phyloP scores from a whole-genome alignment of 805 yeast genomes.

The Hanseniaspora thailandica region DNA sequence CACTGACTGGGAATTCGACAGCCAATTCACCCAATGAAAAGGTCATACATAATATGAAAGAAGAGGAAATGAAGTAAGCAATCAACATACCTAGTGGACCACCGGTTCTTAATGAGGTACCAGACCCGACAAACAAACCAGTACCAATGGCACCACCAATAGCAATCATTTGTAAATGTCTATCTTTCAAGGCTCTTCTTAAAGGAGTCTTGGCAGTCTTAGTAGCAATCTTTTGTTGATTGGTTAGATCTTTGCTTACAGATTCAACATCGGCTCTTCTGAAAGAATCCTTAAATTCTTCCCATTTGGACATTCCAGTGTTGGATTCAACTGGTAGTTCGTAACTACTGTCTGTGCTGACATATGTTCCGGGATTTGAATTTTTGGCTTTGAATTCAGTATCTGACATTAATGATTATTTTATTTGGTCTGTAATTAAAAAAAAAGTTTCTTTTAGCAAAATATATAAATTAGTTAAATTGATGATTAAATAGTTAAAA shows the following conservation, averaged over 20 bases:
- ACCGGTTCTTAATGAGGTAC: constrained; percentile 47
- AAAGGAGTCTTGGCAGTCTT: constrained; percentile 45
- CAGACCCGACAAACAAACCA: constrained; percentile 66
- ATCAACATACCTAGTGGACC: constrained; percentile 57
- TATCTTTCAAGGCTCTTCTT: constrained; percentile 39
- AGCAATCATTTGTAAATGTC: constrained; percentile 55
- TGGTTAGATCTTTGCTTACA: constrained; percentile 24
- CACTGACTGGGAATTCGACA: constrained; percentile 50
- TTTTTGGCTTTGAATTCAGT: background rate
- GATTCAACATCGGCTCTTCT: constrained; percentile 31
- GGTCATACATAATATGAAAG: constrained; percentile 47
- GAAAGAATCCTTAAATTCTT: constrained; percentile 37
- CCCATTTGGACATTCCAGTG: constrained; percentile 25
- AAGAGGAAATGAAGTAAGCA: constrained; percentile 43
- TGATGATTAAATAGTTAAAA: background rate
- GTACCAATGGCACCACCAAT: constrained; percentile 66
- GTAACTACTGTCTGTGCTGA: background rate
- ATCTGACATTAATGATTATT: constrained; percentile 3
- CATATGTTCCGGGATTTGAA: background rate
- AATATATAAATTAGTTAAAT: background rate
- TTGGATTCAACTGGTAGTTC: background rate
- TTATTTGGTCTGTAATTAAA: background rate
- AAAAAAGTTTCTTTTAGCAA: background rate
- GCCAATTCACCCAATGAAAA: constrained; percentile 54
- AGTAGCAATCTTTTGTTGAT: constrained; percentile 36